Base-by-base conservation (phyloP, 352 stramenopile genomes). In the Phytopythium litorale region DNA sequence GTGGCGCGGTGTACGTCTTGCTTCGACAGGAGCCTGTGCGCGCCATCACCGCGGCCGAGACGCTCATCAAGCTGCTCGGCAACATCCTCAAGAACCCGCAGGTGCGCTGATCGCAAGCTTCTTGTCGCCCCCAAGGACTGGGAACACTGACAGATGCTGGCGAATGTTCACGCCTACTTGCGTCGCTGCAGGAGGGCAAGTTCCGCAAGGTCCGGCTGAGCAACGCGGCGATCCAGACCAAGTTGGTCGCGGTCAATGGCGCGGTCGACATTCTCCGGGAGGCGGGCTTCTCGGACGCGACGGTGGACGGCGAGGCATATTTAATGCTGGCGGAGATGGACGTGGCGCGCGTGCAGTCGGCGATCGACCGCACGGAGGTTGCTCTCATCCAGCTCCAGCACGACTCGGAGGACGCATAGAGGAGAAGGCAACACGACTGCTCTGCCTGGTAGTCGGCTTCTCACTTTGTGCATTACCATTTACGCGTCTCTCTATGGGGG, bases 171-270 rank as follows among this genome's bases (percentile, higher is more conserved):
- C n/a, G n/a, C n/a, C n/a, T n/a, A n/a, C n/a, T n/a, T n/a, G n/a
- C n/a, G n/a, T n/a, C n/a, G n/a, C n/a, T n/a, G 19, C 55, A 89
- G 78, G 79, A 91, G 42, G 79, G 88, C 21, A 89, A 91, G 45
- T 91, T 87, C 60, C 82, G 82, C 32, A 84, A 79, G 50, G 71
- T 89, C 59, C 78, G 82, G 16, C 60, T 91, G 13, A 76, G 72
- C 25, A 91, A 89, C 48, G 67, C 76, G 1, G 55, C 61, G 23
- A 87, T 91, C 54, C 79, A 91, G 59, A 64, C 66, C 49, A 91
- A 91, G 60, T 64, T 91, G n/a, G 74, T 88, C 42, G 52, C 69
- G 4, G 82, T 89, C 3, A 63, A 66, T 28, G 82, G 79, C 33
- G 78, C 79, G 42, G 54, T 84, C 11, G 79, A 89, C 21, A 66